Base-by-base conservation (phyloP, 2,329 filamentous ascomycete genomes). In the Epichloe festucae region DNA sequence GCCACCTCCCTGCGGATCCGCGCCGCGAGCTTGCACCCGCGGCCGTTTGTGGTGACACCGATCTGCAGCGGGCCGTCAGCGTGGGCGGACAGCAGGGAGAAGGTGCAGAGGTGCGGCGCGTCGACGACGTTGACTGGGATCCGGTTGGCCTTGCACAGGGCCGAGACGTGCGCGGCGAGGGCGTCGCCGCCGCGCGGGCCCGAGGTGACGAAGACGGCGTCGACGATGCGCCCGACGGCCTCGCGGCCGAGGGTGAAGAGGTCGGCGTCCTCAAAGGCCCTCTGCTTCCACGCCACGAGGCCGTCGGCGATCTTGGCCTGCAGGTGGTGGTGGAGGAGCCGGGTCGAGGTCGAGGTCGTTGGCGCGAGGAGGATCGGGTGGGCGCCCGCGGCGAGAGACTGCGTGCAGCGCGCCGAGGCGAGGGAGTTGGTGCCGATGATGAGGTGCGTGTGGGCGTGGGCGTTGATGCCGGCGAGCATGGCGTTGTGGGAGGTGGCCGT, bases 51-150 rank as follows among this genome's bases (percentile, higher is more conserved):
- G 3, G 93, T 97, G 53, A 98, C 86, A 55, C 93, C 93, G 54
- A 98, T 85, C 65, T 97, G 93, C 41, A 98, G 75, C 10, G 93
- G 91, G 0, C 93, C 93, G 62, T 96, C 90, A 51, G 79, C 82
- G 66, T 97, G 83, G 7, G 88, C 94, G 23, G 89, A 93, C 45
- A 97, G 81, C 49, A 98, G 76, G 5, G 86, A 85, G 66, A 98
- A 95, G 27, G 88, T 87, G 71, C 89, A 96, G 15, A 97, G 82
- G 36, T 81, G 76, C 0, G 91, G 87, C 0, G 87, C 80, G 70
- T 98, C 93, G 54, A 89, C 81, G 27, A 97, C 89, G 67, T 98
- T 98, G 63, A 98, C 77, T 35, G 91, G 91, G 59, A 98, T 93
- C 44, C 93, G 81, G 55, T 90, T 75, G 46, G 84, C 78, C 54